These are phyloP conservation scores for Aspergillus uvarum DNA, from an alignment of 2,329 filamentous ascomycete species.

Conservation along the genomic window DNA sequence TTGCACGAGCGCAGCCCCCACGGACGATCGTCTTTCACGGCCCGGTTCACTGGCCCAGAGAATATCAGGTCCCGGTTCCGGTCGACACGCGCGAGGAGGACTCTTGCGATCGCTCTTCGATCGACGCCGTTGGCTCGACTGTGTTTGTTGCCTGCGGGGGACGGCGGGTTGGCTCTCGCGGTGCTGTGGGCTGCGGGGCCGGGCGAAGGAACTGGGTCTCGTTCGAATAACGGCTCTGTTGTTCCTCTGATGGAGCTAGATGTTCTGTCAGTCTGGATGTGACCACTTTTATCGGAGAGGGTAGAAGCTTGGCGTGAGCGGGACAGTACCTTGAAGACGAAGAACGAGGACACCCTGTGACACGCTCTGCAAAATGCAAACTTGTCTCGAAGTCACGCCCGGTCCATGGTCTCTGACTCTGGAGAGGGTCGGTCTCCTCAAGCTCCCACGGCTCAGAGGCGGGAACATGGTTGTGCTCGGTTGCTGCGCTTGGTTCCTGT, in stretches of 20 bases:
- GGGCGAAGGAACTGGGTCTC: too few species aligned
- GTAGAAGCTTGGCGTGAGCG: not conserved
- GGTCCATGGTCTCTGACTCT: not conserved
- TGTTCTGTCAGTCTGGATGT: not conserved
- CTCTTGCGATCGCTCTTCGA: too few species aligned
- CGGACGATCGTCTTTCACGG: not conserved
- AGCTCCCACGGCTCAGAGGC: not conserved
- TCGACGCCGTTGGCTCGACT: too few species aligned
- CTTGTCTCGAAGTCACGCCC: not conserved
- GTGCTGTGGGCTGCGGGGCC: too few species aligned
- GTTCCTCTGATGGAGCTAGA: not conserved
- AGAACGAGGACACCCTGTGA: not conserved
- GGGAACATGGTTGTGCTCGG: not conserved
- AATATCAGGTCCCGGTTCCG: not conserved
- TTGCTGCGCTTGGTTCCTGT: not conserved
- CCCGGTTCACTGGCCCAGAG: not conserved
- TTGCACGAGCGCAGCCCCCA: constrained; percentile 11
- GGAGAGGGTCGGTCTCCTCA: not conserved
- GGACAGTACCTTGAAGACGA: not conserved
- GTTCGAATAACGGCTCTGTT: too few species aligned
- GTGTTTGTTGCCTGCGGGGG: too few species aligned
- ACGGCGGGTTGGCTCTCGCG: too few species aligned
- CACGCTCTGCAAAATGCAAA: not conserved
- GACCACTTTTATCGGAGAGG: not conserved
- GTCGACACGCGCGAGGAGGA: too few species aligned